Percentiles rank a stretch among this genome's conserved stretches.
These are phyloP conservation scores for Cyberlindnera xishuangbannaensis DNA, from an alignment of 805 yeast species.

Conservation along the genomic window DNA sequence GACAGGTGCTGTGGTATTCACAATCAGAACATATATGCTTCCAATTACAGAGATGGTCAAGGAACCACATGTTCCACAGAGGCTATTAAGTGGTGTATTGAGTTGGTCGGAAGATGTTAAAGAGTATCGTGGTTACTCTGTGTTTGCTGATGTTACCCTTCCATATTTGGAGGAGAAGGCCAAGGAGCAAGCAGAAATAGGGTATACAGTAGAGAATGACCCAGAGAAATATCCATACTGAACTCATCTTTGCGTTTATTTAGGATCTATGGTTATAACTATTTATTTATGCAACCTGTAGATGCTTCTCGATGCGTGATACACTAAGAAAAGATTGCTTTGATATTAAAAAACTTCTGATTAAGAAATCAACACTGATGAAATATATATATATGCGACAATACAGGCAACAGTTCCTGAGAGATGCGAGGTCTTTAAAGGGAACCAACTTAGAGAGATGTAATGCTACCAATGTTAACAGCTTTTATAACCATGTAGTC, in stretches of 20 bases:
- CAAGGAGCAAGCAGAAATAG: conserved; percentile 23
- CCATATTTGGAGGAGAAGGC: conserved; percentile 50
- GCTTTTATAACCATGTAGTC: conserved; percentile 53
- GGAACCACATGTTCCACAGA: conserved; percentile 57
- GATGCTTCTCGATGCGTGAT: too few species aligned
- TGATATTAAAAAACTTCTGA: too few species aligned
- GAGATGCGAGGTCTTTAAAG: too few species aligned
- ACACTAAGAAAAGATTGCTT: too few species aligned
- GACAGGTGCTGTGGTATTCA: conserved; percentile 52
- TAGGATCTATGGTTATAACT: too few species aligned
- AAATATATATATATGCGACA: too few species aligned
- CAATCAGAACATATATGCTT: conserved; percentile 57
- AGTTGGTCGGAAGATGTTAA: conserved; percentile 59
- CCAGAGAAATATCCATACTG: conserved; percentile 13
- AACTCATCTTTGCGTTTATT: too few species aligned
- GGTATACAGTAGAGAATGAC: conserved; percentile 19
- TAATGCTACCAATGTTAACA: conserved; percentile 26
- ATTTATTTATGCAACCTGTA: too few species aligned
- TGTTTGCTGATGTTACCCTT: conserved; percentile 45
- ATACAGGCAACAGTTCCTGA: too few species aligned
- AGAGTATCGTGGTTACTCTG: conserved; percentile 53
- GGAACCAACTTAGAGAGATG: conserved; percentile 6
- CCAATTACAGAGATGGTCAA: conserved; percentile 48
- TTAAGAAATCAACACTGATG: too few species aligned
- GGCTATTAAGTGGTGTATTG: conserved; percentile 51